Evolutionary conservation across 75 land plant species (phyloP).

Genomic region (Isoetes taiwanensis): DNA sequence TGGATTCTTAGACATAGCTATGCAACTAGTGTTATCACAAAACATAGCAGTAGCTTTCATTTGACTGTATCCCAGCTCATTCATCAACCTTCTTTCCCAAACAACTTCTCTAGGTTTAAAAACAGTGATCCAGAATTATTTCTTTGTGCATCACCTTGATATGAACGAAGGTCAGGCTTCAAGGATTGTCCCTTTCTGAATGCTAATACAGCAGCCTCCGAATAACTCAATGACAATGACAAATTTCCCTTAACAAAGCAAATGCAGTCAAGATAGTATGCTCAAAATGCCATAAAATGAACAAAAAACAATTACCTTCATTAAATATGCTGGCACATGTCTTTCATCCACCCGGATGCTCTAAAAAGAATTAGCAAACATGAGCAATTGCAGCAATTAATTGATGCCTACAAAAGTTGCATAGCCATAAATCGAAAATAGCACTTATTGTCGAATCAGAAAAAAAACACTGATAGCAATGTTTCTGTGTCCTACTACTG

Average conservation of each 20-base stretch:
- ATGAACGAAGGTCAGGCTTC: constrained; percentile 87
- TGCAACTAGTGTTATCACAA: too few species aligned
- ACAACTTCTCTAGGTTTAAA: too few species aligned
- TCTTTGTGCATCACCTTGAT: constrained; percentile 93
- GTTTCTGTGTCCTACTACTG: too few species aligned
- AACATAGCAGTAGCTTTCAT: too few species aligned
- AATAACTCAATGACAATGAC: constrained; percentile 47
- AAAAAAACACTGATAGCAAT: too few species aligned
- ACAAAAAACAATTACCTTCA: constrained; percentile 46
- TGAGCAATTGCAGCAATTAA: background rate
- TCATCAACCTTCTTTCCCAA: too few species aligned
- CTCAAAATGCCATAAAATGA: background rate
- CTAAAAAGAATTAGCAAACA: constrained; percentile 24
- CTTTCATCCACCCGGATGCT: constrained; percentile 81
- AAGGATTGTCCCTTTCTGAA: constrained; percentile 83
- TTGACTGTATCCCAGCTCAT: too few species aligned
- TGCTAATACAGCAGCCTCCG: constrained; percentile 77
- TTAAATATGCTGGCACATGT: constrained; percentile 67
- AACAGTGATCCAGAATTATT: too few species aligned
- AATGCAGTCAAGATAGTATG: background rate
- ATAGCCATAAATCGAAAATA: background rate
- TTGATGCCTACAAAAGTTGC: background rate
- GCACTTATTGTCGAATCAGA: too few species aligned
- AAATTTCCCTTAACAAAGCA: constrained; percentile 59
- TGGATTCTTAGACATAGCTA: too few species aligned